Conservation (phyloP, 2,329 filamentous ascomycete species). For the Orbilia ellipsospora region DNA sequence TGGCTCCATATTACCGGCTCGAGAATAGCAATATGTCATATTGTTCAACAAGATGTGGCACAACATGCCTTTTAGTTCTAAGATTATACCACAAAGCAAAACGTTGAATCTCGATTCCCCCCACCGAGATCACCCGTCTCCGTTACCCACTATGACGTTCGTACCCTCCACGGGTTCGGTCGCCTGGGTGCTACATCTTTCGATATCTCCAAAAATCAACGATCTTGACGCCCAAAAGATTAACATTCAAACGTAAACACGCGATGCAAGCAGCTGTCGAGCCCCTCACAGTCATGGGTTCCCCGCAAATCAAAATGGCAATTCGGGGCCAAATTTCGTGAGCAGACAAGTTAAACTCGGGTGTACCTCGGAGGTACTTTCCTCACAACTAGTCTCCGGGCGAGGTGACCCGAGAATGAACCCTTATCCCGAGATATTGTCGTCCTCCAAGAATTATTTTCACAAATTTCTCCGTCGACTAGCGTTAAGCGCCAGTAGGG, state of each 20-base stretch:
- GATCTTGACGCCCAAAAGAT: slow-evolving; percentile 15
- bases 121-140: not conserved
- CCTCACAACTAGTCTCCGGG: not conserved
- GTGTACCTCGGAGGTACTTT: slow-evolving; percentile 17
- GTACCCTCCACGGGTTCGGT: slow-evolving; percentile 8
- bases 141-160: slow-evolving; percentile 12
- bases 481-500: slow-evolving; percentile 14
- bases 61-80: not conserved
- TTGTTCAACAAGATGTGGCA: not conserved
- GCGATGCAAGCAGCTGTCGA: not conserved
- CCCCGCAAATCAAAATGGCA: slow-evolving; percentile 4
- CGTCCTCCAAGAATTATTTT: not conserved
- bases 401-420: not conserved
- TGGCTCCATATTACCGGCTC: no score
- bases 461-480: slow-evolving; percentile 10
- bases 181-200: not conserved
- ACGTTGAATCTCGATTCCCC: slow-evolving; percentile 6
- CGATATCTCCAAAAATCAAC: slow-evolving; percentile 6
- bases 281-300: not conserved
- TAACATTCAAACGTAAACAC: not conserved
- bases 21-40: not conserved
- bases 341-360: no score
- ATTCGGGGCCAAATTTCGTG: not conserved
- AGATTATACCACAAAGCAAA: not conserved
- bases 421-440: slow-evolving; percentile 1